These are phyloP conservation scores for Mortierella sp. DNA, from an alignment of 371 early-diverging fungal species.

Conservation along the genomic window DNA sequence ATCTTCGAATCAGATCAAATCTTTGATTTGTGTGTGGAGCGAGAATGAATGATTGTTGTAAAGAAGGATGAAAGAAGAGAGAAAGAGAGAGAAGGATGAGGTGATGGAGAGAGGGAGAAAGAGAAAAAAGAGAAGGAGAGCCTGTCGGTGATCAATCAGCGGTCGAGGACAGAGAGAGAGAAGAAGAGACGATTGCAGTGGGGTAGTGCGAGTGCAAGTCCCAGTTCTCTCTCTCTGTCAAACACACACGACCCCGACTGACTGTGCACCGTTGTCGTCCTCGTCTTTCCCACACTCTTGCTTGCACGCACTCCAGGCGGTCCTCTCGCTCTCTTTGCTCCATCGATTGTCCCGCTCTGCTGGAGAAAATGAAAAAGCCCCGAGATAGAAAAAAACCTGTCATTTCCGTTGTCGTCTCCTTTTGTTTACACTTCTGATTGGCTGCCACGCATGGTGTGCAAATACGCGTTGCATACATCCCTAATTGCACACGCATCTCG, in stretches of 20 bases:
- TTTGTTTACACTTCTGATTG: neutral
- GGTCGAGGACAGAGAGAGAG: neutral
- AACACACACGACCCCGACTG: too few relatives aligned
- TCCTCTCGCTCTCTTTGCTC: neutral
- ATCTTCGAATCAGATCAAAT: constrained; percentile 9
- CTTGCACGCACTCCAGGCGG: neutral
- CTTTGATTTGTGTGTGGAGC: neutral
- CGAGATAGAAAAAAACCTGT: constrained; percentile 3
- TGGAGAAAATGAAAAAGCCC: constrained; percentile 1
- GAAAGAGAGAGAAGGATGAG: neutral
- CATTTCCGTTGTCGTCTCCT: neutral
- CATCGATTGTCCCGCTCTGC: neutral
- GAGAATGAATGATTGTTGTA: neutral
- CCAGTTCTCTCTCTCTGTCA: neutral
- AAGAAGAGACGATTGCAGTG: neutral
- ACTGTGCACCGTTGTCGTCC: too few relatives aligned
- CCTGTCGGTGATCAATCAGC: neutral
- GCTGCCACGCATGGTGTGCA: neutral
- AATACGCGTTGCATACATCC: neutral
- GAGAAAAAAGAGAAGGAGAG: neutral
- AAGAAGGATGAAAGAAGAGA: neutral
- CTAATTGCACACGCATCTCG: neutral
- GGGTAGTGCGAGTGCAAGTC: neutral
- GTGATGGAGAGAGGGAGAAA: neutral
- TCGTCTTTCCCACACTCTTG: neutral